phyloP scores from a whole-genome alignment of 192 early-diverging fungal genomes.

The Mortierella hygrophila region DNA sequence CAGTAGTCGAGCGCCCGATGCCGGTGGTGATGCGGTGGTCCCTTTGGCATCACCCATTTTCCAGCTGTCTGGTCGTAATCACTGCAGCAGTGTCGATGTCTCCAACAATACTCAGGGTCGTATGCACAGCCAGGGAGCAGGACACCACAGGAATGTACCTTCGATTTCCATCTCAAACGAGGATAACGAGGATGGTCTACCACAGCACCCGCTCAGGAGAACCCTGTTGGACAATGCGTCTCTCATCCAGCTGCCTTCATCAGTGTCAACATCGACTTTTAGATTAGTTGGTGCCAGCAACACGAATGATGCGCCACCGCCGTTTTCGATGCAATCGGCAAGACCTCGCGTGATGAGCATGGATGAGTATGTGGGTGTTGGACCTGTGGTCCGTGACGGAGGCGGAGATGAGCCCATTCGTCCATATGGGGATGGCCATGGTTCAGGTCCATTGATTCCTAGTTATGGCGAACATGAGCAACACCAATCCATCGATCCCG shows the following conservation, averaged over 20 bases:
- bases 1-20: not conserved
- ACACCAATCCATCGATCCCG: slow-evolving; percentile 33
- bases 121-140: not conserved
- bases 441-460: slow-evolving; percentile 43
- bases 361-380: slow-evolving; percentile 44
- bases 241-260: slow-evolving; percentile 23
- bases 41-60: slow-evolving; percentile 14
- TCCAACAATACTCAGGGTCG: not conserved
- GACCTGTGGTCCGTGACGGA: slow-evolving; percentile 4
- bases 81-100: slow-evolving; percentile 28
- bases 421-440: not conserved
- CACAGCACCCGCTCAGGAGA: slow-evolving; percentile 16
- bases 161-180: slow-evolving; percentile 43
- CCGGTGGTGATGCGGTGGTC: slow-evolving; percentile 22
- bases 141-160: slow-evolving; percentile 38
- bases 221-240: slow-evolving; percentile 35
- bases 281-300: not conserved
- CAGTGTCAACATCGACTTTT: not conserved
- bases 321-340: not conserved
- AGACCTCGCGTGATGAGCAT: slow-evolving; percentile 38
- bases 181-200: not conserved
- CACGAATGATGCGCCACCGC: not conserved
- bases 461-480: slow-evolving; percentile 43
- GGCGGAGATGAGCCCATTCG: not conserved
- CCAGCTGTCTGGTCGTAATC: slow-evolving; percentile 9